A percentile compares a stretch with the other conserved stretches of the same genome.
Evolutionary conservation across 164 flowering plant genomes (phyloP).

Genomic region (Chimonanthus praecox): DNA sequence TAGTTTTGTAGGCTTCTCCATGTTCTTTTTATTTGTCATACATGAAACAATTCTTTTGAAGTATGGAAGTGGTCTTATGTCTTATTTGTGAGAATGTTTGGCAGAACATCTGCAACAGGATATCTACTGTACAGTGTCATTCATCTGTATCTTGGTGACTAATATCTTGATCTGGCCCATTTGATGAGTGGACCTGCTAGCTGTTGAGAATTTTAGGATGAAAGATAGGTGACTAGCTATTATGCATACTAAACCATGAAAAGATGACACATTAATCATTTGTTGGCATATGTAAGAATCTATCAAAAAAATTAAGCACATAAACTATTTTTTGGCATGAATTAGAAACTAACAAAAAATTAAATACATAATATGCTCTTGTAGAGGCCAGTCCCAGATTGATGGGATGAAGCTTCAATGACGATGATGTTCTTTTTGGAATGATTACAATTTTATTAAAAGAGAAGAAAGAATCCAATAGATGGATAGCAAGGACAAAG

Average conservation of each 20-base stretch:
- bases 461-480: too few species aligned
- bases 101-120: neutral
- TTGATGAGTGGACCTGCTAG: neutral
- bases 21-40: neutral
- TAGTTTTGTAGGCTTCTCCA: neutral
- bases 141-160: neutral
- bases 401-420: too few species aligned
- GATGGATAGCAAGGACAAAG: too few species aligned
- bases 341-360: neutral
- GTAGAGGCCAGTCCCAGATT: too few species aligned
- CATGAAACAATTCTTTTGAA: neutral
- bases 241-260: neutral
- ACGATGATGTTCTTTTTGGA: too few species aligned
- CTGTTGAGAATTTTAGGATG: neutral
- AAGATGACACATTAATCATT: neutral
- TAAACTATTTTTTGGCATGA: neutral
- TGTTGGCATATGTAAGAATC: neutral
- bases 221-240: neutral
- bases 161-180: neutral
- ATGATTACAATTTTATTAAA: too few species aligned
- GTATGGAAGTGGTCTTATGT: neutral
- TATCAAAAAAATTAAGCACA: too few species aligned
- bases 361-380: too few species aligned
- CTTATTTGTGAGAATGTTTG: neutral
- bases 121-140: neutral